Percentiles rank a stretch among this genome's conserved stretches.
phyloP scores from a whole-genome alignment of 1,284 basidiomycete genomes.

The Afroboletus lepidellus region DNA sequence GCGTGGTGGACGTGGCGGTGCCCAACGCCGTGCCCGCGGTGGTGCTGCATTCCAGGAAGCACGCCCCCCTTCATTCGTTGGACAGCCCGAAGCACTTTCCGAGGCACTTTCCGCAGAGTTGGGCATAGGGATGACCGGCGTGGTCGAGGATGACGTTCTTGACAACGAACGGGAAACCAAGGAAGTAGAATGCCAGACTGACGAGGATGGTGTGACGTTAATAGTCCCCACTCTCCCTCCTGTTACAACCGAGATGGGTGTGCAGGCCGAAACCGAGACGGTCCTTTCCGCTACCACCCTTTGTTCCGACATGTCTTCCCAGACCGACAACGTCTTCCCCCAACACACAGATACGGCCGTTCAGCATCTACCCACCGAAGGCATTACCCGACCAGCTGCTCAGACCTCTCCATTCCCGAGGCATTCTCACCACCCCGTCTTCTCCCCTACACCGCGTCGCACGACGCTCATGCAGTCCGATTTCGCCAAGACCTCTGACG shows the following conservation, averaged over 20 bases:
- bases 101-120: conserved; percentile 54
- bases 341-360: conserved; percentile 38
- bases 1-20: conserved; percentile 48
- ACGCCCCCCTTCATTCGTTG: conserved; percentile 66
- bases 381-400: conserved; percentile 37
- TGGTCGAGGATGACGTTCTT: conserved; percentile 41
- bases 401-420: conserved; percentile 37
- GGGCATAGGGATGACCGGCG: conserved; percentile 50
- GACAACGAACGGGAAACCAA: conserved; percentile 53
- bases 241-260: conserved; percentile 33
- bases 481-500: conserved; percentile 36
- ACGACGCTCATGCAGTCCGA: conserved; percentile 50
- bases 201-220: conserved; percentile 32
- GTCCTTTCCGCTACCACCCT: conserved; percentile 18
- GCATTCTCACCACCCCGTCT: conserved; percentile 17
- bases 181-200: conserved; percentile 67
- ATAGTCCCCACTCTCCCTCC: conserved; percentile 33
- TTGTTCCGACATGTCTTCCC: conserved; percentile 44
- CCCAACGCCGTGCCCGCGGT: conserved; percentile 53
- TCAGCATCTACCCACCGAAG: conserved; percentile 37
- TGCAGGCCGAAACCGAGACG: conserved; percentile 31
- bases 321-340: conserved; percentile 46
- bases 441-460: conserved; percentile 34
- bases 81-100: conserved; percentile 60
- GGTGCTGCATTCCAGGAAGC: conserved; percentile 64